Evolutionary conservation across 768 basidiomycete genomes (phyloP).

Genomic region (Phlegmacium glaucopus): DNA sequence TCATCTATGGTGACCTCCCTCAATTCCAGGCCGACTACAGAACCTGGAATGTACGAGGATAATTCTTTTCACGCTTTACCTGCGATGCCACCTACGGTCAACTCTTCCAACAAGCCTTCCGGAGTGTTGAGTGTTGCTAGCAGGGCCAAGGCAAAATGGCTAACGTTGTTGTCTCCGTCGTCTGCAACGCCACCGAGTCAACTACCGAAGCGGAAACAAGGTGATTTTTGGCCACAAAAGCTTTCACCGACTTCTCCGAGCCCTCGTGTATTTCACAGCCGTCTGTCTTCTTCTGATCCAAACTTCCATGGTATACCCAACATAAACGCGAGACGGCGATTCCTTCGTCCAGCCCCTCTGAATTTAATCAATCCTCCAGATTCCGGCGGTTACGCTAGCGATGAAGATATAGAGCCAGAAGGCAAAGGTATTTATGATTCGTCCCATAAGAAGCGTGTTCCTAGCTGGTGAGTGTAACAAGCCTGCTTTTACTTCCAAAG

Average conservation of each 20-base stretch:
- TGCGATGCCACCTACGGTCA: slow-evolving; percentile 8
- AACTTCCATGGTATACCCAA: not conserved
- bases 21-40: slow-evolving; percentile 17
- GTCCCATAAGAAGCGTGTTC: slow-evolving; percentile 77
- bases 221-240: not conserved
- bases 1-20: slow-evolving; percentile 40
- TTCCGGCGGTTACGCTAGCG: slow-evolving; percentile 32
- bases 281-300: not conserved
- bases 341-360: slow-evolving; percentile 26
- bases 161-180: slow-evolving; percentile 19
- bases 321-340: slow-evolving; percentile 7
- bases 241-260: slow-evolving; percentile 7
- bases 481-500: not conserved
- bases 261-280: not conserved
- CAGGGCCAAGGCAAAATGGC: slow-evolving; percentile 16
- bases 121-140: slow-evolving; percentile 5
- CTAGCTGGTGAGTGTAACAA: slow-evolving; percentile 61
- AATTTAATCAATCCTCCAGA: slow-evolving; percentile 27
- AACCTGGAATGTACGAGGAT: slow-evolving; percentile 8
- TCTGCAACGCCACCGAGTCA: slow-evolving; percentile 9
- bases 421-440: slow-evolving; percentile 76
- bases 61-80: slow-evolving; percentile 7
- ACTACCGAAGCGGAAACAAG: slow-evolving; percentile 7
- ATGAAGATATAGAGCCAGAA: slow-evolving; percentile 22
- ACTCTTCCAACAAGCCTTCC: slow-evolving; percentile 10